Evolutionary conservation across 352 stramenopile genomes (phyloP), one percentile per base, ranked within the genome.

Genomic region (Pythium myriotylum): DNA sequence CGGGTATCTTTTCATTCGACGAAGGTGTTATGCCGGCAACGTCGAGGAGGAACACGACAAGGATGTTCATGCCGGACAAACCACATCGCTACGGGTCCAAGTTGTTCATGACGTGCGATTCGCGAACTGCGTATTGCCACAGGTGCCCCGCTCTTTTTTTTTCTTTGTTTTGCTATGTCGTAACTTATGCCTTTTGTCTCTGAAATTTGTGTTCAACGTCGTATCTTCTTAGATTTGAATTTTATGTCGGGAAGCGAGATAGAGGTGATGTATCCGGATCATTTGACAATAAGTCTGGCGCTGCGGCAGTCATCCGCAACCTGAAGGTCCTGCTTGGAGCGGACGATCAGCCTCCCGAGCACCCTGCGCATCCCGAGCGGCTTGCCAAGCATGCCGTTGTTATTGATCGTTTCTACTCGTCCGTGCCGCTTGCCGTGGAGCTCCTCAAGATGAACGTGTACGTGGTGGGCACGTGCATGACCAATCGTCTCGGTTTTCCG

Each of bases 381-480:
- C 26, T 16, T 16, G 19, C 16, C 4, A 10, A 26, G 3, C 46
- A 37, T 10, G 22, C 23, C 23, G 54, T 72, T 5, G 42, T 75
- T 0, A 49, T 72, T 26, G 64, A 76, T 40, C 45, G 64, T 1
- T 76, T 73, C 32, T 76, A 76, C 27, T 51, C 55, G 8, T 65
- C 59, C 0, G 42, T 73, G 0, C 23, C 55, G 0, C 57, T 76
- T 2, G 48, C 48, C 2, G 29, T 73, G 17, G n/a, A 73, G 43
- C 53, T 76, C 0, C 53, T 73, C 6, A 46, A 26, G 5, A 72
- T 72, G 64, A 52, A 23, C 4, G 37, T 73, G 10, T 76, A 71
- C 60, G 50, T 70, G 3, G 20, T 74, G 5, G 70, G 62, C 2
- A 72, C 70, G 2, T 55, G 67, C 54, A 66, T 73, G 65, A 45